Evolutionary conservation across 2,329 filamentous ascomycete species (phyloP).

Genomic region (Talaromyces sp.): DNA sequence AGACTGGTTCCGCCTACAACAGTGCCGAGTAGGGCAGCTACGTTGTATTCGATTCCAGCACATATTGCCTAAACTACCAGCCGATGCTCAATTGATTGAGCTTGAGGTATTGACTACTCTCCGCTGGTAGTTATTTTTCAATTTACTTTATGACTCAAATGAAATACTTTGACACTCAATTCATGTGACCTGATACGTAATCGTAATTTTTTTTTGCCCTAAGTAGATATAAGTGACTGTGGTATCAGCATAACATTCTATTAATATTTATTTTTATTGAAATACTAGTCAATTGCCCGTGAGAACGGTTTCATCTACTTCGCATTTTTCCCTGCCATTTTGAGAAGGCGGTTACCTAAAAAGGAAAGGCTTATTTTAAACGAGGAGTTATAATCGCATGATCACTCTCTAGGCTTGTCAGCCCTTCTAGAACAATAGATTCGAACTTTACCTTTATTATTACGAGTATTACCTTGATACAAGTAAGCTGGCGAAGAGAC

Average conservation of each 20-base stretch:
- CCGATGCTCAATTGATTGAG: neutral
- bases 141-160: neutral
- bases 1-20: slow-evolving; percentile 27
- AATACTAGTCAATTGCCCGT: neutral
- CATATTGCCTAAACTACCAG: neutral
- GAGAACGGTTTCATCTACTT: neutral
- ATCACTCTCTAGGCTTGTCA: no score
- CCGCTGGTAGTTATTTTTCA: neutral
- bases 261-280: neutral
- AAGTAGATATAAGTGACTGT: neutral
- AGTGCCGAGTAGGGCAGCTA: neutral
- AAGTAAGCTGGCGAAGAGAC: neutral
- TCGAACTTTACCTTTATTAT: neutral
- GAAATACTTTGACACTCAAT: neutral
- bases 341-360: neutral
- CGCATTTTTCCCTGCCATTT: neutral
- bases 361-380: neutral
- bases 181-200: neutral
- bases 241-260: neutral
- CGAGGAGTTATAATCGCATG: no score
- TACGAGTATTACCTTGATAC: neutral
- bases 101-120: neutral
- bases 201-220: no score
- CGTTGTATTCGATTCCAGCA: neutral
- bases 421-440: neutral